These are phyloP conservation scores for Benincasa hispida DNA, from an alignment of 306 rosid genomes.

Conservation along the genomic window DNA sequence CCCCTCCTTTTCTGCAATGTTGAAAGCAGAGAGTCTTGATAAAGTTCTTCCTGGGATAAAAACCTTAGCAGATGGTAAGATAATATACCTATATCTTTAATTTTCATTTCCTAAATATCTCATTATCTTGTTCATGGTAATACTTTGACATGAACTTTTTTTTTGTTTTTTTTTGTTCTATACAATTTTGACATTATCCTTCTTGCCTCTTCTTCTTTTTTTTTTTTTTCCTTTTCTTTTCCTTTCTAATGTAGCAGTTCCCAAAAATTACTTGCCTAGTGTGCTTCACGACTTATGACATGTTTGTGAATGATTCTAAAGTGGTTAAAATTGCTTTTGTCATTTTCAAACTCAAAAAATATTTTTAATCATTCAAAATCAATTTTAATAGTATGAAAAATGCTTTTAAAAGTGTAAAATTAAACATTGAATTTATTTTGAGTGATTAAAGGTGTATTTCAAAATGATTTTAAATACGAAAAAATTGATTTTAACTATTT, in stretches of 20 bases:
- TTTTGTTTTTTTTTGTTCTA: not conserved
- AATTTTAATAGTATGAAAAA: too few species aligned
- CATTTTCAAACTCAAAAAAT: too few species aligned
- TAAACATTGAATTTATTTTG: too few species aligned
- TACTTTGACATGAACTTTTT: not conserved
- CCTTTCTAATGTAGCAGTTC: not conserved
- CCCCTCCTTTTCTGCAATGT: constrained; percentile 45
- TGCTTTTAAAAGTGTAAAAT: too few species aligned
- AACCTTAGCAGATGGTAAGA: constrained; percentile 46
- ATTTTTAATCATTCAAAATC: too few species aligned
- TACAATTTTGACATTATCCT: not conserved
- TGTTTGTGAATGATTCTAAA: too few species aligned
- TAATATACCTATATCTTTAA: not conserved
- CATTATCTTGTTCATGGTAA: not conserved
- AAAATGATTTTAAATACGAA: too few species aligned
- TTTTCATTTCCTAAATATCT: not conserved
- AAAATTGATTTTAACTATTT: too few species aligned
- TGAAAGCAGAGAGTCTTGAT: constrained; percentile 34
- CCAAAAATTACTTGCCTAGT: not conserved
- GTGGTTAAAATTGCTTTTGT: too few species aligned
- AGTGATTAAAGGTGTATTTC: too few species aligned
- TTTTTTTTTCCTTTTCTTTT: too few species aligned
- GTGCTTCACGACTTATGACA: not conserved
- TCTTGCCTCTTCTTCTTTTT: not conserved
- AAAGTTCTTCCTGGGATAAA: constrained; percentile 60